These are phyloP conservation scores for Trebouxia gelatinosa DNA, from an alignment of 163 green algal species.

Conservation along the genomic window DNA sequence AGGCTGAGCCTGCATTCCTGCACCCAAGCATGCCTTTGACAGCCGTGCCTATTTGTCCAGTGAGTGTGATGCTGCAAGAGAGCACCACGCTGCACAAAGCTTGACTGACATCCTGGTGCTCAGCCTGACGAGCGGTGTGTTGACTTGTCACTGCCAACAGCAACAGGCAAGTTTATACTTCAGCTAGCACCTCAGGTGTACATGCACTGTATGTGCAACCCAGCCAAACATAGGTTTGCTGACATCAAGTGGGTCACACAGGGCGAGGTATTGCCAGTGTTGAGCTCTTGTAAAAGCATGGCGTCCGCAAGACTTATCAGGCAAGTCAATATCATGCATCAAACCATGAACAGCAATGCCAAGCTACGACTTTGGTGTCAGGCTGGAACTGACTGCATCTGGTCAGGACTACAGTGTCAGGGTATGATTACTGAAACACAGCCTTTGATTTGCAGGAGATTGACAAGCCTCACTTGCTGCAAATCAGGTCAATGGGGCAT, in stretches of 20 bases:
- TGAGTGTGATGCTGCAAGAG: background rate
- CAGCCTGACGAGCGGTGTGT: no score
- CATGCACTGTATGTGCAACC: background rate
- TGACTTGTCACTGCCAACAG: background rate
- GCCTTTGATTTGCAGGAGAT: background rate
- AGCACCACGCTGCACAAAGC: background rate
- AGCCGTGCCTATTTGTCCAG: background rate
- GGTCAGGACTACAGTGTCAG: background rate
- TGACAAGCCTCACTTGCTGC: constrained; percentile 42
- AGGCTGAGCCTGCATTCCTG: constrained; percentile 74
- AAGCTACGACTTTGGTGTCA: no score
- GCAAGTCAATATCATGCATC: background rate
- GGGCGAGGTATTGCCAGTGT: no score
- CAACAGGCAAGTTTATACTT: background rate
- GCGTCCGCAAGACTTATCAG: background rate
- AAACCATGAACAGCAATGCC: background rate
- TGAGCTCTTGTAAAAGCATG: background rate
- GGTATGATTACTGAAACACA: background rate
- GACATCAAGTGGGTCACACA: no score
- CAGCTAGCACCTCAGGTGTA: background rate
- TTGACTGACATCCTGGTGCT: no score
- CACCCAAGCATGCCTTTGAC: constrained; percentile 33
- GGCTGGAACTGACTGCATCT: no score
- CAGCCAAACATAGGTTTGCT: no score
- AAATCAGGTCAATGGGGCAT: constrained; percentile 88